These are phyloP conservation scores for Cryptosporidium tyzzeri DNA, from an alignment of 169 alveolate genomes.

Conservation along the genomic window DNA sequence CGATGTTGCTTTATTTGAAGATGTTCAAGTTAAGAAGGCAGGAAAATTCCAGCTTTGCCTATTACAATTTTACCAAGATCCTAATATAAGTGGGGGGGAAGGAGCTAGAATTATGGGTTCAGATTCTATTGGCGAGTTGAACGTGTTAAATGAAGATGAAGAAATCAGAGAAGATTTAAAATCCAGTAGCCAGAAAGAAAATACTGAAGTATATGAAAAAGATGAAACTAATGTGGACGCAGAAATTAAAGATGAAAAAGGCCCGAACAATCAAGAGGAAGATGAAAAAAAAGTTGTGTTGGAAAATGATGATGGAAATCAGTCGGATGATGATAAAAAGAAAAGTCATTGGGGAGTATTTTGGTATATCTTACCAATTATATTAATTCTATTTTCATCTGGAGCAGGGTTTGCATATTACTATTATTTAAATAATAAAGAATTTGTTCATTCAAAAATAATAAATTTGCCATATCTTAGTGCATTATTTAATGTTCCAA, in stretches of 20 bases:
- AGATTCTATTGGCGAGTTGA: slow-evolving; percentile 59
- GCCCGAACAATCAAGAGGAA: neutral
- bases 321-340: neutral
- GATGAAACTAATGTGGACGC: neutral
- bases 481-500: neutral
- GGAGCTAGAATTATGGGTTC: slow-evolving; percentile 76
- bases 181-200: slow-evolving; percentile 1
- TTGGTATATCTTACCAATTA: slow-evolving; percentile 58
- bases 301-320: neutral
- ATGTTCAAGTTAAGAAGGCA: slow-evolving; percentile 54
- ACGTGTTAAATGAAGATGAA: slow-evolving; percentile 14
- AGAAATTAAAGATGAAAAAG: neutral
- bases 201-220: neutral
- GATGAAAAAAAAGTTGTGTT: neutral
- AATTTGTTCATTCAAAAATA: slow-evolving; percentile 38
- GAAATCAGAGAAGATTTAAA: slow-evolving; percentile 3
- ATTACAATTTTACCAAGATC: slow-evolving; percentile 73
- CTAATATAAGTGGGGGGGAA: slow-evolving; percentile 62
- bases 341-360: slow-evolving; percentile 47
- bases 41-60: slow-evolving; percentile 55
- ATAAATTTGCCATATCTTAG: slow-evolving; percentile 18
- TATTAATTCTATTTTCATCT: slow-evolving; percentile 24
- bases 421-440: slow-evolving; percentile 58
- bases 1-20: slow-evolving; percentile 63
- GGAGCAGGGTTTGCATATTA: slow-evolving; percentile 52